Evolutionary conservation across 768 basidiomycete genomes (phyloP), one percentile per base, ranked within the genome.

Genomic region (Rhizopogon vesiculosus): DNA sequence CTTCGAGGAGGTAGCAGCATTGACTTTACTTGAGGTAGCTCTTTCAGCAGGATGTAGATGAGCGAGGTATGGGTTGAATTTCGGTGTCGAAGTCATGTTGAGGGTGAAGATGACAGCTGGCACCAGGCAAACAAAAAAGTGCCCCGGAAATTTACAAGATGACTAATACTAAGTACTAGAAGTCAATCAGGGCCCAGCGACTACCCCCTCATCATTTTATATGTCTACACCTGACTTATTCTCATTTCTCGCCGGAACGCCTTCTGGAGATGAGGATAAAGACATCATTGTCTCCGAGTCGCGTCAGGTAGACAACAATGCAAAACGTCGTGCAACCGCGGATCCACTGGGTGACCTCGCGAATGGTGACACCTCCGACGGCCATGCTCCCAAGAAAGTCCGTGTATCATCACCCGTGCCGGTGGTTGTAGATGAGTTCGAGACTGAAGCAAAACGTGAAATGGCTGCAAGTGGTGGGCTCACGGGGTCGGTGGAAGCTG

Each of bases 371-470:
- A 62, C 61, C 29, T 66, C 59, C 50, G 65, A 65, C 39, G 68
- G 63, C 42, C 72, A 77, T 3, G 69, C 72, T 2, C 62, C 71
- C 1, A 93, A 93, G 70, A 85, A 80, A 64, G 69, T 78, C 4
- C 78, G 87, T 40, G 59, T 84, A n/a, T 76, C 75, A 0, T 79
- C 85, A 2, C 85, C 86, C 5, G 78, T 80, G 52, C 91, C 93
- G 7, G 78, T 92, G 0, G 86, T 93, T 7, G 80, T 96, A 10
- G 96, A 98, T 71, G 94, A 96, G 60, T 93, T 98, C 66, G 92
- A 95, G 72, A 93, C 89, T 1, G 92, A 95, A 63, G 93, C 91
- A 0, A 93, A 91, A 69, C 84, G 94, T 45, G 93, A 97, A 69
- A 85, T 98, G 55, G 89, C 87, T 19, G 90, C 89, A 2, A 92